Base-by-base conservation (phyloP, 2,329 filamentous ascomycete genomes). In the Aspergillus awamori region DNA sequence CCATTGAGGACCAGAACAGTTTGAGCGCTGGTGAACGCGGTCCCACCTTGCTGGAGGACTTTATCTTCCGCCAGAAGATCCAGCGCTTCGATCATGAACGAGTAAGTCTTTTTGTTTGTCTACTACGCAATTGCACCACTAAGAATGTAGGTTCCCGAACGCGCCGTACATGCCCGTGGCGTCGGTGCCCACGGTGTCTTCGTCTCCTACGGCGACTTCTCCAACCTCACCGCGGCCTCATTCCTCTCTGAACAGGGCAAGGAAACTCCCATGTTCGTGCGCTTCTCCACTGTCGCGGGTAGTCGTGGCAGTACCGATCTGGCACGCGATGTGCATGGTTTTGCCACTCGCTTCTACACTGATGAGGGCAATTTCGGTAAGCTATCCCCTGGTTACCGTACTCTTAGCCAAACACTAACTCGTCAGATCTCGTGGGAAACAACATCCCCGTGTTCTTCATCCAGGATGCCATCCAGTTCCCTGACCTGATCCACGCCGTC, bases 261-360 rank as follows among this genome's bases (percentile, higher is more conserved):
- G 72, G 74, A 87, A 70, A 87, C 88, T 0, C 81, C 86, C 0
- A 79, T 87, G 0, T 91, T 91, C 68, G 80, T 88, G n/a, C 87
- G 89, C 15, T 90, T 92, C 72, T 92, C 89, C 0, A 92, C 89
- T 1, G 90, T 93, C 8, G 86, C 87, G 20, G 88, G 88, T 2
- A 88, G 84, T 36, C 82, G 86, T 13, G 90, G 89, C 30, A 89
- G 87, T 67, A 84, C 87, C 2, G 89, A 92, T 68, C 88, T 87
- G 0, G 88, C 83, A 6, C 84, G 90, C 38, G 89, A 92, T 78
- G 87, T 91, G 0, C 89, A 89, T 63, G 89, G 89, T 1, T 92
- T 91, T 68, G 89, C 89, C 2, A 84, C 82, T 53, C 82, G 83
- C 59, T 88, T 89, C 67, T 91, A 91, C 69, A 91, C 89, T 0